These are phyloP conservation scores for Ceratocystis smalleyi DNA, from an alignment of 2,329 filamentous ascomycete genomes.

Conservation along the genomic window DNA sequence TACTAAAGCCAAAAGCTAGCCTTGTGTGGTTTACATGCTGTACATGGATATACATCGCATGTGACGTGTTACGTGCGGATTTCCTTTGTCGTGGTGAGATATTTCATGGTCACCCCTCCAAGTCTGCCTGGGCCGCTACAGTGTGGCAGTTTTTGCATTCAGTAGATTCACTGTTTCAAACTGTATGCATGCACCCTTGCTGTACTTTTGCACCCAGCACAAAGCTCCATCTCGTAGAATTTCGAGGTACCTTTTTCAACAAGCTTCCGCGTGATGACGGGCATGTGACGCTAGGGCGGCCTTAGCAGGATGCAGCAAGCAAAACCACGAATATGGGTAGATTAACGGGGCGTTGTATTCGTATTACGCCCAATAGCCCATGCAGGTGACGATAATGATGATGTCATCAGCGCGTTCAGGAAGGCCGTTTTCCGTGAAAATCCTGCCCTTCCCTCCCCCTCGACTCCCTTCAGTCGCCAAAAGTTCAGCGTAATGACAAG, in stretches of 20 bases:
- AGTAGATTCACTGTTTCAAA: background rate
- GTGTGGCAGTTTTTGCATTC: background rate
- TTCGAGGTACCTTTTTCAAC: background rate
- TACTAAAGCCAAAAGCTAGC: background rate
- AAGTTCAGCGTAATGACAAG: constrained; percentile 5
- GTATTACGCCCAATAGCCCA: background rate
- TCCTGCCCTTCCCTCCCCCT: background rate
- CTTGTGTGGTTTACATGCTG: background rate
- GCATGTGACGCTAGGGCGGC: background rate
- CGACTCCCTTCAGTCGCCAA: too few species aligned
- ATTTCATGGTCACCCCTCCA: background rate
- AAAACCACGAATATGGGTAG: background rate
- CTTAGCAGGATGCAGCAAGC: background rate
- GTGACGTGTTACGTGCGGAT: background rate
- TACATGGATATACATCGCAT: background rate
- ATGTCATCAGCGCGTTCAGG: background rate
- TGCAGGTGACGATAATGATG: background rate
- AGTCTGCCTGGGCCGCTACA: background rate
- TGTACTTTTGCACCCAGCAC: background rate
- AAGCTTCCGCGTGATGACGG: background rate
- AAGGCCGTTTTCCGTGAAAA: background rate
- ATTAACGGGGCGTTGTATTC: background rate
- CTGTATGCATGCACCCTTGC: background rate
- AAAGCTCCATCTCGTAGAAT: background rate
- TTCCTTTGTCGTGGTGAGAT: background rate